These are phyloP conservation scores for Claviceps spartinae DNA, from an alignment of 2,329 filamentous ascomycete genomes.

Conservation along the genomic window DNA sequence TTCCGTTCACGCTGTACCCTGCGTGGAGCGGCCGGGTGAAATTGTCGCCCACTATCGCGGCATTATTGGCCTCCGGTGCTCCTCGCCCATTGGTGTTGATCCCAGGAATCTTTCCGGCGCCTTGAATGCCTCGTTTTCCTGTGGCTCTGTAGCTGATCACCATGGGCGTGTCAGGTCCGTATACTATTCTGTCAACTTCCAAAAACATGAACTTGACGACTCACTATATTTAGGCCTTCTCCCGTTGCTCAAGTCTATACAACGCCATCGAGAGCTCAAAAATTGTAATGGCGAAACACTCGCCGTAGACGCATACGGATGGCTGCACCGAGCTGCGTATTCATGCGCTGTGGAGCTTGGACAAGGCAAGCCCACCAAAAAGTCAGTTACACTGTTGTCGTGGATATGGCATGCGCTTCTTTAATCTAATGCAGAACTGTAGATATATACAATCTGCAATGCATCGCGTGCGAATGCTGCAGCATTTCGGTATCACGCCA, in stretches of 20 bases:
- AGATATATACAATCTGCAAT: constrained; percentile 87
- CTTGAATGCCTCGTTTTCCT: not conserved
- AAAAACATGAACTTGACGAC: not conserved
- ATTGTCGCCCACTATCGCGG: not conserved
- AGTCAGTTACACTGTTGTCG: constrained; percentile 37
- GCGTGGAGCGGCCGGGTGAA: not conserved
- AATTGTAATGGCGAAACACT: constrained; percentile 79
- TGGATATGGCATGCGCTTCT: not conserved
- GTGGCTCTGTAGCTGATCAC: constrained; percentile 5
- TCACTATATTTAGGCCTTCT: constrained; percentile 51
- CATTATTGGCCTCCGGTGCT: not conserved
- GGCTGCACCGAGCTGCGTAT: constrained; percentile 88
- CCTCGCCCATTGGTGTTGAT: not conserved
- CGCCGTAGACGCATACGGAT: constrained; percentile 94
- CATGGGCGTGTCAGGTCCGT: constrained; percentile 25
- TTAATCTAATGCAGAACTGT: constrained; percentile 1
- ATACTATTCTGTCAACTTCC: not conserved
- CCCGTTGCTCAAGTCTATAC: constrained; percentile 89
- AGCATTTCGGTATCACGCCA: constrained; percentile 85
- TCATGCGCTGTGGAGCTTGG: constrained; percentile 85
- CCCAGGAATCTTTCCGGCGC: not conserved
- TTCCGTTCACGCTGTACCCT: not conserved
- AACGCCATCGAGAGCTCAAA: constrained; percentile 74
- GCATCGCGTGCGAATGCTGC: constrained; percentile 82
- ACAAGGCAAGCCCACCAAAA: constrained; percentile 73